These are phyloP conservation scores for Thymus quinquecostatus DNA, from an alignment of 257 asterid genomes.

Conservation along the genomic window DNA sequence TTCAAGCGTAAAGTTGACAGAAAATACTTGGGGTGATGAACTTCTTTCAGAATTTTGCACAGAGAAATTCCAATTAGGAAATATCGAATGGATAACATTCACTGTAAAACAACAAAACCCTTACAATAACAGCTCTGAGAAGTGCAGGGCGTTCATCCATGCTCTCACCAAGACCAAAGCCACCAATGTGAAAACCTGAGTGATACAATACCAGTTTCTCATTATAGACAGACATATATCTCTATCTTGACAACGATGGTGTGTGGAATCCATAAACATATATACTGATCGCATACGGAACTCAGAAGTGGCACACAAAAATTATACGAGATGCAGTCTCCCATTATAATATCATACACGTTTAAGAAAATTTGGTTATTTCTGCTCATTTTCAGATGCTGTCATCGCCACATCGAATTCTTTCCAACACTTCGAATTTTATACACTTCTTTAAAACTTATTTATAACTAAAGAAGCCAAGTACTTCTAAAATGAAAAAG, in stretches of 20 bases:
- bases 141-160: slow-evolving; percentile 78
- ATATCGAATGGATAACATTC: background rate
- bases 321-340: background rate
- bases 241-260: slow-evolving; percentile 1
- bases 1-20: background rate
- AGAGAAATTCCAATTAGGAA: background rate
- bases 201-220: slow-evolving; percentile 26
- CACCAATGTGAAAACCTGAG: slow-evolving; percentile 88
- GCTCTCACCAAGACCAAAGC: slow-evolving; percentile 95
- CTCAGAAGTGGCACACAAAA: slow-evolving; percentile 10
- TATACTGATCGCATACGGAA: background rate
- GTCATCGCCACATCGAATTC: background rate
- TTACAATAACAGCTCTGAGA: slow-evolving; percentile 72
- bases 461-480: background rate
- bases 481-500: slow-evolving; percentile 1
- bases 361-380: background rate
- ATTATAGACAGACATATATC: slow-evolving; percentile 13
- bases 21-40: background rate
- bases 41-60: slow-evolving; percentile 1
- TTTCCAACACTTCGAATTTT: background rate
- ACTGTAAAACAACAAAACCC: slow-evolving; percentile 32
- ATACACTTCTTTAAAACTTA: background rate
- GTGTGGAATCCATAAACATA: slow-evolving; percentile 15
- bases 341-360: background rate
- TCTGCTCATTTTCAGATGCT: background rate